Conservation (phyloP, 2,329 filamentous ascomycete species). For the Cladosporium colombiae region DNA sequence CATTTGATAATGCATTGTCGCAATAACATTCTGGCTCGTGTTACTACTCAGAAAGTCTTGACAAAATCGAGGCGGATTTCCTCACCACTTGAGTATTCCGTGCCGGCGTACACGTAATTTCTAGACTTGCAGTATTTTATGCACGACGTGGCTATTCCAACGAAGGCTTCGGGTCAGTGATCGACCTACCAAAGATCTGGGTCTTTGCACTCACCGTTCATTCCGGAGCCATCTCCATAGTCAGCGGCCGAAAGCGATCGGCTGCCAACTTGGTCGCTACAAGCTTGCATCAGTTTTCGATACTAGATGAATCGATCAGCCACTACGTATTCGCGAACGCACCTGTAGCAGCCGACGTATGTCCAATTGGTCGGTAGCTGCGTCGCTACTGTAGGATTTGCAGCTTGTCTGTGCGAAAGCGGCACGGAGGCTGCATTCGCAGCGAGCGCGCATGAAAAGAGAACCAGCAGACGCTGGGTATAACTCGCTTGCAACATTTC, state of each 20-base stretch:
- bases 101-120: conserved; percentile 31
- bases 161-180: neutral
- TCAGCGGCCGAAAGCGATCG: conserved; percentile 23
- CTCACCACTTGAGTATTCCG: conserved; percentile 25
- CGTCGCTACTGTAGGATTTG: conserved; percentile 2
- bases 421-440: neutral
- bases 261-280: conserved; percentile 24
- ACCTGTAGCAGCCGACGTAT: conserved; percentile 30
- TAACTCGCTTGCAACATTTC: neutral
- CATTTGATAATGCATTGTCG: conserved; percentile 28
- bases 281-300: neutral
- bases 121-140: conserved; percentile 26
- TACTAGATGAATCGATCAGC: neutral
- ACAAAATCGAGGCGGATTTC: neutral
- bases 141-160: conserved; percentile 22
- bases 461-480: neutral
- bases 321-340: conserved; percentile 9
- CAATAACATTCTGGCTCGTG: conserved; percentile 26
- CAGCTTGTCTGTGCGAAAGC: conserved; percentile 8
- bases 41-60: neutral
- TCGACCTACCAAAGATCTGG: neutral
- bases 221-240: conserved; percentile 22
- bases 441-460: neutral
- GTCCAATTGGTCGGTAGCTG: conserved; percentile 27
- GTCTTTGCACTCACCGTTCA: conserved; percentile 22